Evolutionary conservation across 257 asterid genomes (phyloP).

Genomic region (Echites panduratus): DNA sequence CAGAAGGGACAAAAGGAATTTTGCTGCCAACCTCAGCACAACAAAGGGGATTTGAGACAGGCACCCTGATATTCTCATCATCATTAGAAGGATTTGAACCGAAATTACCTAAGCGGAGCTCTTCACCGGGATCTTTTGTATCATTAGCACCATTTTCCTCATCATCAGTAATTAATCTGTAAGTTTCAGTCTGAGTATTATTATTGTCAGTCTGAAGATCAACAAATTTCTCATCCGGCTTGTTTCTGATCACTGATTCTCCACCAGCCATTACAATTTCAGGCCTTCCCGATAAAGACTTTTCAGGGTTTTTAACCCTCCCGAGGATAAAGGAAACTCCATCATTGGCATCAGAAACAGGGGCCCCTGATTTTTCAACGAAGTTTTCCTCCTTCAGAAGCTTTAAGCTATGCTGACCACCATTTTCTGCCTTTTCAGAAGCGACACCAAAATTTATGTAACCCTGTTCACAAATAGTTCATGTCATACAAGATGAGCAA

Average conservation of each 20-base stretch:
- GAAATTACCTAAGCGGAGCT: conserved; percentile 24
- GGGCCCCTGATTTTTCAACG: conserved; percentile 34
- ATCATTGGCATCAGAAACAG: conserved; percentile 56
- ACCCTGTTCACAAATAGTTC: conserved; percentile 51
- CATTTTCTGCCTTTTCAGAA: conserved; percentile 45
- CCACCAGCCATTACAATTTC: conserved; percentile 36
- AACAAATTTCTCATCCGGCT: conserved; percentile 24
- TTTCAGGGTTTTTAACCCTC: conserved; percentile 44
- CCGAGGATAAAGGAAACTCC: conserved; percentile 64
- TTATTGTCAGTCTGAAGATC: conserved; percentile 33
- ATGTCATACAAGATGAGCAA: conserved; percentile 14
- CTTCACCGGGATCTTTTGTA: conserved; percentile 23
- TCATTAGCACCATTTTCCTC: conserved; percentile 36
- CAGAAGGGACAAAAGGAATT: conserved; percentile 23
- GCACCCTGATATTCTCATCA: conserved; percentile 28
- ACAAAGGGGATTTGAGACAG: conserved; percentile 24
- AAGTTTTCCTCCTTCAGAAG: conserved; percentile 52
- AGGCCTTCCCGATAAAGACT: conserved; percentile 29
- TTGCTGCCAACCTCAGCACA: conserved; percentile 25
- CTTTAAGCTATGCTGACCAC: conserved; percentile 46
- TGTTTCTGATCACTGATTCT: conserved; percentile 24
- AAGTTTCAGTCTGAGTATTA: conserved; percentile 28
- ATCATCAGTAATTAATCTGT: conserved; percentile 22
- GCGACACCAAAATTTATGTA: conserved; percentile 90
- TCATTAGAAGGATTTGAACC: conserved; percentile 27